phyloP scores from a whole-genome alignment of 257 asterid species.

The Fraxinus pennsylvanica region DNA sequence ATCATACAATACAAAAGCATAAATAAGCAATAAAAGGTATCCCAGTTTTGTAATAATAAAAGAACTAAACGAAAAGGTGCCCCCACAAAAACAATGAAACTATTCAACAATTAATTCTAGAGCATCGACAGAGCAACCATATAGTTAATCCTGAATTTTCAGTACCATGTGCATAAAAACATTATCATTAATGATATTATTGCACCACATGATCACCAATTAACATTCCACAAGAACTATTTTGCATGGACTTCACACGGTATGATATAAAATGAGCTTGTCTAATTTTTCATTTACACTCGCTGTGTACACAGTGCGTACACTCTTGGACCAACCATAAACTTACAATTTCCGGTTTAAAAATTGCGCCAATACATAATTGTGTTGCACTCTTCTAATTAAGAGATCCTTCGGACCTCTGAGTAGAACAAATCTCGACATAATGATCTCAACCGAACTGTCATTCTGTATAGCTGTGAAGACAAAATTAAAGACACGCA shows the following conservation, averaged over 20 bases:
- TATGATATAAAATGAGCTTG: not conserved
- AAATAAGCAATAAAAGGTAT: constrained; percentile 4
- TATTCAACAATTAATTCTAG: not conserved
- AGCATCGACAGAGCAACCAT: not conserved
- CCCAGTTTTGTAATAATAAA: not conserved
- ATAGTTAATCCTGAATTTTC: not conserved
- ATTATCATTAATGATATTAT: not conserved
- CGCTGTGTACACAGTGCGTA: constrained; percentile 10
- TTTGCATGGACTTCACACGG: not conserved
- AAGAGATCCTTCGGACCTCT: constrained; percentile 29
- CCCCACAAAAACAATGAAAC: not conserved
- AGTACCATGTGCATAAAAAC: not conserved
- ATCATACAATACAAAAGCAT: constrained; percentile 21
- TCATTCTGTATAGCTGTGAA: constrained; percentile 38
- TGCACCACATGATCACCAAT: not conserved
- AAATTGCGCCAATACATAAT: constrained; percentile 22
- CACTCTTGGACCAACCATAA: constrained; percentile 10
- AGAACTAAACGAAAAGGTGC: constrained; percentile 11
- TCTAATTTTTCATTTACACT: not conserved
- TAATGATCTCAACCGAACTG: constrained; percentile 28
- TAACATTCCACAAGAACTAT: constrained; percentile 8
- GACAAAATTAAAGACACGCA: constrained; percentile 6
- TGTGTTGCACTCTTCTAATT: constrained; percentile 31
- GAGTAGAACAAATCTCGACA: constrained; percentile 39
- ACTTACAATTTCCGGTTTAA: constrained; percentile 43